Conservation (phyloP, 225 moss, liverwort and hornwort species). For the Thuidium tamariscinum region DNA sequence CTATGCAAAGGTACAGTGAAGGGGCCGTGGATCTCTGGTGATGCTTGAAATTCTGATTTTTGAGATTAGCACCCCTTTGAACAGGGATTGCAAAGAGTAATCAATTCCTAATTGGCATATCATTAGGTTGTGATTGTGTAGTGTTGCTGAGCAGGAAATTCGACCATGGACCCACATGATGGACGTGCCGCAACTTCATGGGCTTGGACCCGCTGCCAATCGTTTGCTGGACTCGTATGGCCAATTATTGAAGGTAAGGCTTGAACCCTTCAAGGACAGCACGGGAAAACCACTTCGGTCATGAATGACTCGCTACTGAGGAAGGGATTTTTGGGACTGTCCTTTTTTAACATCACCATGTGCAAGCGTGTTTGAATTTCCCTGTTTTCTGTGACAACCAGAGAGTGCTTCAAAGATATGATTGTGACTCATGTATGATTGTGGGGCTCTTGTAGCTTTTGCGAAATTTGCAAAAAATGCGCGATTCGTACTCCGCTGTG, state of each 20-base stretch:
- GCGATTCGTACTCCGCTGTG: constrained; percentile 78
- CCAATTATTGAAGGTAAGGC: constrained; percentile 47
- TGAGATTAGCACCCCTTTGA: not conserved
- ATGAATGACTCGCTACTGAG: not conserved
- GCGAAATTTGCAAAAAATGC: constrained; percentile 73
- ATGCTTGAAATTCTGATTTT: not conserved
- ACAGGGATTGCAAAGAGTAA: not conserved
- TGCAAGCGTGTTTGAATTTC: not conserved
- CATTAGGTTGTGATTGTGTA: constrained; percentile 1
- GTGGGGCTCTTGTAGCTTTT: constrained; percentile 50
- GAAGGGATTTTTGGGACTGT: too few species aligned
- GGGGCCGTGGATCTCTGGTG: not conserved
- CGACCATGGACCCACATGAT: constrained; percentile 99
- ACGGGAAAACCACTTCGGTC: not conserved
- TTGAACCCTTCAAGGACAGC: not conserved
- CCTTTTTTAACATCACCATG: not conserved
- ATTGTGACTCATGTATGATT: not conserved
- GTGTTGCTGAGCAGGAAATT: constrained; percentile 58
- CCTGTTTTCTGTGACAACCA: not conserved
- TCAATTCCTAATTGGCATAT: not conserved
- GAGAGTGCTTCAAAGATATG: too few species aligned
- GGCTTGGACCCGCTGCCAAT: constrained; percentile 86
- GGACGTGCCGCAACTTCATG: constrained; percentile 97
- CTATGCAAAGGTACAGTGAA: constrained; percentile 67
- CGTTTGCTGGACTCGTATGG: constrained; percentile 85